Conservation (phyloP, 108 stramenopile species). For the Pseudonitzschia multiseries region DNA sequence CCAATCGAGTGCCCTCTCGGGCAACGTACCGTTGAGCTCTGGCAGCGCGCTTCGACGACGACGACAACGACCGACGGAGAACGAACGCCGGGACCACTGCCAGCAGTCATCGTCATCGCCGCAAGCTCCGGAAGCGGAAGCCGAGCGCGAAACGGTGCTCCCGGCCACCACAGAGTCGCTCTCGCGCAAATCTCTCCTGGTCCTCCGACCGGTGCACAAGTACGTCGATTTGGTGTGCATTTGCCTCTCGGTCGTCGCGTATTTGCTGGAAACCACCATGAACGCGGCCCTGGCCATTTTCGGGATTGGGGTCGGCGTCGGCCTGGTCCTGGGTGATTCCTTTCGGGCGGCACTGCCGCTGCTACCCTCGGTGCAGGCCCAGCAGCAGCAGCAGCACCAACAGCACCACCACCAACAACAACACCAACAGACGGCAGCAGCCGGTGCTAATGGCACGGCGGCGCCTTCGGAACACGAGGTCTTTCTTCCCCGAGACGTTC, state of each 20-base stretch:
- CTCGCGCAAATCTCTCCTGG: neutral
- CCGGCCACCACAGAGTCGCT: neutral
- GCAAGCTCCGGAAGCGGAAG: neutral
- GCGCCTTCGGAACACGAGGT: neutral
- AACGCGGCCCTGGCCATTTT: conserved; percentile 42
- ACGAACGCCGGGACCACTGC: too few species aligned
- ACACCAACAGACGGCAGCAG: neutral
- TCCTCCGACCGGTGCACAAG: neutral
- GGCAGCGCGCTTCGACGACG: too few species aligned
- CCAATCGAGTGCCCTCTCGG: too few species aligned
- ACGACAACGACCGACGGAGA: too few species aligned
- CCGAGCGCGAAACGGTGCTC: neutral
- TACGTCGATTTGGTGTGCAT: conserved; percentile 8
- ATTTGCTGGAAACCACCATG: conserved; percentile 13
- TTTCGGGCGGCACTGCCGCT: conserved; percentile 14
- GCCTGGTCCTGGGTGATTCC: conserved; percentile 40
- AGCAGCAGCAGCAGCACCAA: neutral
- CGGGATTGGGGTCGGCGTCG: conserved; percentile 43
- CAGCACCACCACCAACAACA: neutral
- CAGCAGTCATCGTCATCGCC: neutral
- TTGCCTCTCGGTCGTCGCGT: neutral
- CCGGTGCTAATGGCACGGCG: neutral
- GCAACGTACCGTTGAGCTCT: too few species aligned
- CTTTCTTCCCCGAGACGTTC: neutral
- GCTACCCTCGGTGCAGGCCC: neutral